Percentiles rank a stretch among this genome's conserved stretches.
These are phyloP conservation scores for Globisporangium abappressorium DNA, from an alignment of 352 stramenopile species.

Conservation along the genomic window DNA sequence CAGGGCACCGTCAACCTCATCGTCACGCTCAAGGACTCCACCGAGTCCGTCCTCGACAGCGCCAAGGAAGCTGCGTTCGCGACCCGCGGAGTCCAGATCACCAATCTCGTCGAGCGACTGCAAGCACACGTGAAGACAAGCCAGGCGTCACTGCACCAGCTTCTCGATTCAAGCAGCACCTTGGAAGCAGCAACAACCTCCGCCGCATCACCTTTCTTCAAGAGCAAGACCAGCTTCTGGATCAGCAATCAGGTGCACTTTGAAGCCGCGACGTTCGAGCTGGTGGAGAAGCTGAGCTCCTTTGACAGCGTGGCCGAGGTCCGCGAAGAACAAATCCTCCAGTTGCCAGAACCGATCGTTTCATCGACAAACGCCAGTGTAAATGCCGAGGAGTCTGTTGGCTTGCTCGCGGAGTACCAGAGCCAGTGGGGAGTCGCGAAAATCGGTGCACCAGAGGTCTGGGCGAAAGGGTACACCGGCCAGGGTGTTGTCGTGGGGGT, in stretches of 20 bases:
- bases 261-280: constrained; percentile 16
- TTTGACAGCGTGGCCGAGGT: constrained; percentile 14
- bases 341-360: background rate
- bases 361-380: background rate
- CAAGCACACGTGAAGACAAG: constrained; percentile 1
- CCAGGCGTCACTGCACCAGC: background rate
- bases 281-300: constrained; percentile 19
- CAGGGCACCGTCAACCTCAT: constrained; percentile 33
- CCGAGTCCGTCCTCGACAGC: constrained; percentile 12
- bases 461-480: background rate
- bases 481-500: background rate
- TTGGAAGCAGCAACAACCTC: background rate
- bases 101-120: constrained; percentile 13
- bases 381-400: too few species aligned
- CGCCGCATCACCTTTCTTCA: constrained; percentile 1
- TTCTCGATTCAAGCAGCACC: background rate
- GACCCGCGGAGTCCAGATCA: constrained; percentile 14
- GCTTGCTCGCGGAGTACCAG: too few species aligned
- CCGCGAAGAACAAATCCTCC: constrained; percentile 15
- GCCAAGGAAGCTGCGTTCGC: constrained; percentile 15
- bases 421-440: constrained; percentile 7
- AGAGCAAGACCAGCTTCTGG: constrained; percentile 16
- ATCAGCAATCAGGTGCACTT: constrained; percentile 18
- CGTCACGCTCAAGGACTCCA: constrained; percentile 23
- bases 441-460: background rate